A percentile compares a stretch with the other conserved stretches of the same genome.
These are phyloP conservation scores for Mortierella sp. DNA, from an alignment of 371 early-diverging fungal genomes.

Conservation along the genomic window DNA sequence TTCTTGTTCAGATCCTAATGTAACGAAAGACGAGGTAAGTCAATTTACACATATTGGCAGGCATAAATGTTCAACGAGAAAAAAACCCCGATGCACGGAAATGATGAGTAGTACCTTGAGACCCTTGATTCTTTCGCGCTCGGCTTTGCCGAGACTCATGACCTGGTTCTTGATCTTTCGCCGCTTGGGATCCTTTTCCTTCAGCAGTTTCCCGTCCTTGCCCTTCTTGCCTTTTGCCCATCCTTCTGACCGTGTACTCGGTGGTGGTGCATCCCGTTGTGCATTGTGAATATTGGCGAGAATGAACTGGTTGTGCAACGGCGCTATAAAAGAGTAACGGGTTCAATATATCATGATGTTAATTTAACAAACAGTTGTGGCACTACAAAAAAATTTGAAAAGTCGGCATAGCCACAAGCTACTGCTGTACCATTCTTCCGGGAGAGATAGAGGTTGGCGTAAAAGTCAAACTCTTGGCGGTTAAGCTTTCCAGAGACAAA, in stretches of 20 bases:
- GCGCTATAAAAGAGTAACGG: slow-evolving; percentile 58
- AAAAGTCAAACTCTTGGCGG: slow-evolving; percentile 85
- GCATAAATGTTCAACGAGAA: background rate
- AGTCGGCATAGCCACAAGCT: background rate
- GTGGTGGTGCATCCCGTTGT: slow-evolving; percentile 79
- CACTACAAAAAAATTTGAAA: background rate
- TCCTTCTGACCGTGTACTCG: slow-evolving; percentile 74
- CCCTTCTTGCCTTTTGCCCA: slow-evolving; percentile 76
- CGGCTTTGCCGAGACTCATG: slow-evolving; percentile 79
- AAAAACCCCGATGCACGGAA: background rate
- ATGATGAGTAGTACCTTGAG: slow-evolving; percentile 48
- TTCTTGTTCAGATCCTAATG: slow-evolving; percentile 31
- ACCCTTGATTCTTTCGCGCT: slow-evolving; percentile 76
- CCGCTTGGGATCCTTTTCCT: slow-evolving; percentile 68
- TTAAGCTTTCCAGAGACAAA: slow-evolving; percentile 86
- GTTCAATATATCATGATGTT: background rate
- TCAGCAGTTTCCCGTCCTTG: slow-evolving; percentile 65
- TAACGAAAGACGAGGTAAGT: background rate
- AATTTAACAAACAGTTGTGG: background rate
- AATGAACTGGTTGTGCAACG: slow-evolving; percentile 86
- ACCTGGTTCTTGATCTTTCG: slow-evolving; percentile 78
- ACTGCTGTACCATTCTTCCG: slow-evolving; percentile 68
- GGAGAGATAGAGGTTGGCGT: slow-evolving; percentile 77
- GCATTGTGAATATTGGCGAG: slow-evolving; percentile 86
- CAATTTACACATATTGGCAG: background rate